A percentile compares a stretch with the other conserved stretches of the same genome.
Conservation (phyloP, 2,329 filamentous ascomycete genomes). For the Ascochyta pisi region DNA sequence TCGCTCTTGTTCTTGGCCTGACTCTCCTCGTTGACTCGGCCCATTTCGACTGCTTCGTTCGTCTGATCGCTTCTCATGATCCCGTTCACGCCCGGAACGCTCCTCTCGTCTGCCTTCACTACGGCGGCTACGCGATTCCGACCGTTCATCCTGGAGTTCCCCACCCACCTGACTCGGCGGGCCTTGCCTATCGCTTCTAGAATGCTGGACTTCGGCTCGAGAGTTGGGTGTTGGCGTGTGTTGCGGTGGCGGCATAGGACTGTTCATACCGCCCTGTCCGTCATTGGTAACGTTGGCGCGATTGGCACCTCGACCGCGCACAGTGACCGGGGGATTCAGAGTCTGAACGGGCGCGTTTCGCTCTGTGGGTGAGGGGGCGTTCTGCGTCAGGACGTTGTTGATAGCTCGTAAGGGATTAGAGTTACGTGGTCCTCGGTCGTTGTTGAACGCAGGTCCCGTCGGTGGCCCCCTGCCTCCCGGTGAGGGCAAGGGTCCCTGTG, state of each 20-base stretch:
- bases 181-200: conserved; percentile 30
- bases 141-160: conserved; percentile 33
- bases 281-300: conserved; percentile 35
- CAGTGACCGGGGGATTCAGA: conserved; percentile 28
- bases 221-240: conserved; percentile 33
- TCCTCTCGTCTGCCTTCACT: conserved; percentile 37
- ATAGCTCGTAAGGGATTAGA: conserved; percentile 34
- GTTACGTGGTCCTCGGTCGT: conserved; percentile 35
- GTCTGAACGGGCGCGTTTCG: conserved; percentile 24
- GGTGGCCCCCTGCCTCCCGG: conserved; percentile 42
- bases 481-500: conserved; percentile 34
- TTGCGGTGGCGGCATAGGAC: conserved; percentile 34
- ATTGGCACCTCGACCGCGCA: conserved; percentile 42
- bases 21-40: conserved; percentile 22
- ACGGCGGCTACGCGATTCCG: conserved; percentile 38
- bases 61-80: conserved; percentile 36
- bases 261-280: conserved; percentile 21
- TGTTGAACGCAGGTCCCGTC: conserved; percentile 41
- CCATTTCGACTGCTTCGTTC: conserved; percentile 36
- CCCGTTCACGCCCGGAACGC: conserved; percentile 34
- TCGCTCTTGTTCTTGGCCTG: conserved; percentile 33
- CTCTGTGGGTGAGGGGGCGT: conserved; percentile 28
- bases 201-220: conserved; percentile 32
- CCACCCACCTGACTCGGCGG: conserved; percentile 26
- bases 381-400: conserved; percentile 41